A percentile compares a stretch with the other conserved stretches of the same genome.
Conservation (phyloP, 352 stramenopile species). For the Globisporangium acanthophoron region DNA sequence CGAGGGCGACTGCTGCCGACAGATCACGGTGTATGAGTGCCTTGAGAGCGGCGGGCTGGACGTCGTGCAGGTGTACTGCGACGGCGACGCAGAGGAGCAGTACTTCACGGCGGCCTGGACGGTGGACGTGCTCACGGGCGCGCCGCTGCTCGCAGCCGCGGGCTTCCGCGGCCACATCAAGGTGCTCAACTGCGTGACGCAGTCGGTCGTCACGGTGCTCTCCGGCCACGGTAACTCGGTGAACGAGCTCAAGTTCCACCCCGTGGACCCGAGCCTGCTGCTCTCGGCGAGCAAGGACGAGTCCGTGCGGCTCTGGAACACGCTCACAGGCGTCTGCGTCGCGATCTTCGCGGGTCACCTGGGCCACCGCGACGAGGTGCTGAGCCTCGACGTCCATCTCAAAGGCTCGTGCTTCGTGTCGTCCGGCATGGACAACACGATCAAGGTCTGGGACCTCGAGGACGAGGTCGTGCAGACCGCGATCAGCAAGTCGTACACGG, state of each 20-base stretch:
- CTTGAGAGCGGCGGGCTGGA: slow-evolving; percentile 66
- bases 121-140: slow-evolving; percentile 58
- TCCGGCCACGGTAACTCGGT: slow-evolving; percentile 90
- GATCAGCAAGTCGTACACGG: slow-evolving; percentile 72
- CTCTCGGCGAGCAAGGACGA: slow-evolving; percentile 92
- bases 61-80: slow-evolving; percentile 74
- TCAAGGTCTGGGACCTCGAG: slow-evolving; percentile 93
- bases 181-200: slow-evolving; percentile 75
- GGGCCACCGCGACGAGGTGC: slow-evolving; percentile 87
- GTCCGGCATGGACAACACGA: slow-evolving; percentile 90
- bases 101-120: slow-evolving; percentile 81
- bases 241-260: slow-evolving; percentile 91
- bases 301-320: slow-evolving; percentile 91
- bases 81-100: slow-evolving; percentile 73
- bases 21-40: slow-evolving; percentile 79
- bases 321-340: slow-evolving; percentile 78
- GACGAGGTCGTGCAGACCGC: slow-evolving; percentile 61
- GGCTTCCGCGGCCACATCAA: slow-evolving; percentile 79
- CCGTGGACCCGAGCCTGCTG: slow-evolving; percentile 84
- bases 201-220: slow-evolving; percentile 73
- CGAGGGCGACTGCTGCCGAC: neutral
- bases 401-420: slow-evolving; percentile 86
- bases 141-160: slow-evolving; percentile 63
- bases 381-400: slow-evolving; percentile 88
- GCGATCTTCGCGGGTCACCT: slow-evolving; percentile 91